Percentiles rank a stretch among this genome's conserved stretches.
Evolutionary conservation across 2,329 filamentous ascomycete genomes (phyloP).

Genomic region (Cladophialophora immunda): DNA sequence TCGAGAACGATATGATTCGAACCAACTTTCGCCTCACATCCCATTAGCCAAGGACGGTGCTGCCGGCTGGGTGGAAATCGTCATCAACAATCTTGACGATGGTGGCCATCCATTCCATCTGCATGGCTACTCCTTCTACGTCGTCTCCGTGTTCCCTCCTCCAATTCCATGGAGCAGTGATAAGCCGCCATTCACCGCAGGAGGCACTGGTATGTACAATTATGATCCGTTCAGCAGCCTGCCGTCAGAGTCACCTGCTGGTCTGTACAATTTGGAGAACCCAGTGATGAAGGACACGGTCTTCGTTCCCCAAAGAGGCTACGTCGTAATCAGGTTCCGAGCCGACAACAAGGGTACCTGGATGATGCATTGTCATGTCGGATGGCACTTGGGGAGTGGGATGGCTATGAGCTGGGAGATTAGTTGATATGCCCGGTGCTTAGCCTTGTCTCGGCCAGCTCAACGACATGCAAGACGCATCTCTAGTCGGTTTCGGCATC

Average conservation of each 20-base stretch:
- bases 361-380: conserved; percentile 50
- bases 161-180: conserved; percentile 39
- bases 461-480: background rate
- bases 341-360: conserved; percentile 49
- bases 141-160: conserved; percentile 46
- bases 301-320: conserved; percentile 27
- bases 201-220: conserved; percentile 14
- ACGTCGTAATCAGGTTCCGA: conserved; percentile 44
- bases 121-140: conserved; percentile 62
- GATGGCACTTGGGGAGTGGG: conserved; percentile 48
- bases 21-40: conserved; percentile 48
- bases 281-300: conserved; percentile 25
- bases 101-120: conserved; percentile 60
- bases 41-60: conserved; percentile 9
- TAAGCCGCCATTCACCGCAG: conserved; percentile 10
- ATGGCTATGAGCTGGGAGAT: conserved; percentile 58
- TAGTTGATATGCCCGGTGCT: background rate
- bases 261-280: conserved; percentile 24
- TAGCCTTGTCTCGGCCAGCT: background rate
- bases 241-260: conserved; percentile 22
- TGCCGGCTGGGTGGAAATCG: conserved; percentile 50
- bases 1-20: conserved; percentile 51
- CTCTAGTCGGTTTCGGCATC: background rate
- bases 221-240: conserved; percentile 24
- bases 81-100: conserved; percentile 49